Evolutionary conservation across 2,329 filamentous ascomycete species (phyloP).

Genomic region (Alternaria metachromatica): DNA sequence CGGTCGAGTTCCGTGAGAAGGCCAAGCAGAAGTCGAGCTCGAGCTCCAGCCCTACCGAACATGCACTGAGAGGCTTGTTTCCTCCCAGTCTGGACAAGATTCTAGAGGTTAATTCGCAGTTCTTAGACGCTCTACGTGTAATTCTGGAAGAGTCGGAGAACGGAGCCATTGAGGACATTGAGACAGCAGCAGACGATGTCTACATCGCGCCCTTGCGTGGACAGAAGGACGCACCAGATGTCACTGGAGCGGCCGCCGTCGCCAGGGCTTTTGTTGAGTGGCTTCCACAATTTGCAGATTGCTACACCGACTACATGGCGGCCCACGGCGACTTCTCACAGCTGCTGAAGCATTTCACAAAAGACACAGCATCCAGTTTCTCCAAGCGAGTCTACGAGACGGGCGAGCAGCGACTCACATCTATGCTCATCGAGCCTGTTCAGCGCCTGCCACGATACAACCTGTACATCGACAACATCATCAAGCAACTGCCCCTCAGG

Average conservation of each 20-base stretch:
- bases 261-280: slow-evolving; percentile 84
- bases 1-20: slow-evolving; percentile 77
- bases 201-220: slow-evolving; percentile 43
- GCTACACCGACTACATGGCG: slow-evolving; percentile 91
- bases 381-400: slow-evolving; percentile 79
- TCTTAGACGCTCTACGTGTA: slow-evolving; percentile 76
- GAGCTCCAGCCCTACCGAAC: slow-evolving; percentile 74
- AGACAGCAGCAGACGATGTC: slow-evolving; percentile 57
- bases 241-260: slow-evolving; percentile 78
- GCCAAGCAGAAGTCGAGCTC: slow-evolving; percentile 63
- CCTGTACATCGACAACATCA: slow-evolving; percentile 94
- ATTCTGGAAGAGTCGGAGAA: slow-evolving; percentile 85
- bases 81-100: slow-evolving; percentile 82
- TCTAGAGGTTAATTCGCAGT: slow-evolving; percentile 78
- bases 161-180: slow-evolving; percentile 77
- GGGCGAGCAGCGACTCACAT: slow-evolving; percentile 89
- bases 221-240: slow-evolving; percentile 63
- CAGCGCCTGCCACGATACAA: slow-evolving; percentile 94
- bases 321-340: slow-evolving; percentile 87
- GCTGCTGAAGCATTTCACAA: slow-evolving; percentile 78
- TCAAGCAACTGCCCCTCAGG: slow-evolving; percentile 80
- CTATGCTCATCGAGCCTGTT: slow-evolving; percentile 93
- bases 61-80: slow-evolving; percentile 78
- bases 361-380: slow-evolving; percentile 79
- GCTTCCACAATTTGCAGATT: slow-evolving; percentile 90